These are phyloP conservation scores for Chrysoporthe deuterocubensis DNA, from an alignment of 2,329 filamentous ascomycete species.

Conservation along the genomic window DNA sequence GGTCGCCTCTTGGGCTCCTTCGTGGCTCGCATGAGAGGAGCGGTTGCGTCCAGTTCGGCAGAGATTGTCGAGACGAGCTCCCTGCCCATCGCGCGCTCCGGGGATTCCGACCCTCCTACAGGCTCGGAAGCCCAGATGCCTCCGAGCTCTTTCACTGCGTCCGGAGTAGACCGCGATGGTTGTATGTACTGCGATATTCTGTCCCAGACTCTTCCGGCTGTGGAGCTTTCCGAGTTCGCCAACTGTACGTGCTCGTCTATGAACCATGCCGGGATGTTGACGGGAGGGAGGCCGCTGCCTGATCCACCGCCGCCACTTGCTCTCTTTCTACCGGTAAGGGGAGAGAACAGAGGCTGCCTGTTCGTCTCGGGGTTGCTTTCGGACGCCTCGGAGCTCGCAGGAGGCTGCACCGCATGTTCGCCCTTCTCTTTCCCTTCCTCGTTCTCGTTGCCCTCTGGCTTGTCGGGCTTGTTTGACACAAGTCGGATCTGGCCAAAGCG, in stretches of 20 bases:
- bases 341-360: constrained; percentile 22
- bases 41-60: constrained; percentile 36
- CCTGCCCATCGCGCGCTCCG: constrained; percentile 31
- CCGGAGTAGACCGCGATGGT: neutral
- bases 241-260: constrained; percentile 52
- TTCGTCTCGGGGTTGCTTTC: constrained; percentile 21
- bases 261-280: constrained; percentile 62
- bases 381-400: constrained; percentile 19
- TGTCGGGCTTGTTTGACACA: constrained; percentile 27
- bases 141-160: constrained; percentile 19
- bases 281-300: constrained; percentile 46
- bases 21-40: constrained; percentile 30
- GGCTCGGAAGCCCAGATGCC: constrained; percentile 25
- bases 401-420: constrained; percentile 22
- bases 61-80: constrained; percentile 40
- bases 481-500: constrained; percentile 11
- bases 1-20: constrained; percentile 37
- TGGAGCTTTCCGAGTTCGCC: constrained; percentile 38
- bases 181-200: constrained; percentile 18
- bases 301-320: constrained; percentile 7
- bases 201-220: constrained; percentile 30
- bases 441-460: constrained; percentile 20
- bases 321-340: constrained; percentile 14
- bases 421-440: constrained; percentile 22
- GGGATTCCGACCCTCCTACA: constrained; percentile 31